These are phyloP conservation scores for Nevesoporus exiguus DNA, from an alignment of 768 basidiomycete species.

Conservation along the genomic window DNA sequence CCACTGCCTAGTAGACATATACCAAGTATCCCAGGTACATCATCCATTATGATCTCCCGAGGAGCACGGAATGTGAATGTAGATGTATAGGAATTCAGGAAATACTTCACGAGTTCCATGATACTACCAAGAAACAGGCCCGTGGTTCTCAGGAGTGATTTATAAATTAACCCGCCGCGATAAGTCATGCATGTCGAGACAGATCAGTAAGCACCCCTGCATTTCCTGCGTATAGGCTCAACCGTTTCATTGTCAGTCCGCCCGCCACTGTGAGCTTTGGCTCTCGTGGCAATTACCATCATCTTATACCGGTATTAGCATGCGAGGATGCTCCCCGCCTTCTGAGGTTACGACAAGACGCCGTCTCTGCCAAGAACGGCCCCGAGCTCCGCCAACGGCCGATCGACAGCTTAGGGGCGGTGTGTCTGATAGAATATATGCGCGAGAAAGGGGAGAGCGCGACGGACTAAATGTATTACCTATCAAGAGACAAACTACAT, in stretches of 20 bases:
- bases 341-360: slow-evolving; percentile 44
- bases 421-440: no score
- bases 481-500: no score
- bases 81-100: neutral
- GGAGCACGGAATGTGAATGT: slow-evolving; percentile 71
- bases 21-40: slow-evolving; percentile 49
- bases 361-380: slow-evolving; percentile 43
- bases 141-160: slow-evolving; percentile 7
- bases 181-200: slow-evolving; percentile 79
- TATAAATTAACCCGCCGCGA: slow-evolving; percentile 4
- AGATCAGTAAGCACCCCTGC: slow-evolving; percentile 48
- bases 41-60: slow-evolving; percentile 79
- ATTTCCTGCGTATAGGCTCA: neutral
- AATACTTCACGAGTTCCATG: slow-evolving; percentile 40
- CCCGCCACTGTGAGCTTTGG: slow-evolving; percentile 67
- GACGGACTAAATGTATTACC: no score
- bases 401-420: slow-evolving; percentile 58
- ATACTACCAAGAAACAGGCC: slow-evolving; percentile 86
- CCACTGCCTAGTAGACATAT: neutral
- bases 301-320: slow-evolving; percentile 38
- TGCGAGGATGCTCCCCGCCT: slow-evolving; percentile 69
- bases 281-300: neutral
- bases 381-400: slow-evolving; percentile 68
- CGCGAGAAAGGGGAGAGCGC: no score
- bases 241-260: slow-evolving; percentile 43